Conservation (phyloP, 176 grass and related monocot genomes). For the Bromus sterilis region DNA sequence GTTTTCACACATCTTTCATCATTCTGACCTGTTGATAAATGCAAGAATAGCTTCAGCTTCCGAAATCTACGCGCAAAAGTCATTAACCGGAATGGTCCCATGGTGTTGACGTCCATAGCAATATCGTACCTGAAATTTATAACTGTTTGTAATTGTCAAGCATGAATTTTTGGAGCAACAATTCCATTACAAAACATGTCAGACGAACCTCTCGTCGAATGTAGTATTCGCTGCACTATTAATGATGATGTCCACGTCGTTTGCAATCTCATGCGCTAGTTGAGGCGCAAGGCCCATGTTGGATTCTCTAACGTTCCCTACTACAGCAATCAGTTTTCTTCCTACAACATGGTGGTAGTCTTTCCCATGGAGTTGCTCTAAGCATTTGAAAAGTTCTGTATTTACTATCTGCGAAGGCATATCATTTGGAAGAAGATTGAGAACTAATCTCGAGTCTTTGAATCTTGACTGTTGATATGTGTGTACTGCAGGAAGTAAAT, state of each 20-base stretch:
- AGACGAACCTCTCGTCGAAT: constrained; percentile 76
- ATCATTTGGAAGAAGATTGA: neutral
- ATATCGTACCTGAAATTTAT: constrained; percentile 64
- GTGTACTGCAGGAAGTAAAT: too few species aligned
- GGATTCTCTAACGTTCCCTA: constrained; percentile 57
- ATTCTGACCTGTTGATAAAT: constrained; percentile 80
- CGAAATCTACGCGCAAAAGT: constrained; percentile 63
- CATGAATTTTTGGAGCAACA: neutral
- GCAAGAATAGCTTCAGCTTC: constrained; percentile 71
- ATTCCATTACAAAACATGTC: neutral
- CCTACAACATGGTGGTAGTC: constrained; percentile 52
- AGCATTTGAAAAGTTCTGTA: constrained; percentile 53
- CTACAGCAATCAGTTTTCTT: constrained; percentile 58
- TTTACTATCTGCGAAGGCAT: constrained; percentile 53
- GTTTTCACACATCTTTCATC: neutral
- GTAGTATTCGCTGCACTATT: constrained; percentile 82
- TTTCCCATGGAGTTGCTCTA: constrained; percentile 62
- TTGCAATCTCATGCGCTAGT: constrained; percentile 40
- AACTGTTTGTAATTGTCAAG: neutral
- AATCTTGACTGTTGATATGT: too few species aligned
- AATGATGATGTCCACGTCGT: constrained; percentile 62
- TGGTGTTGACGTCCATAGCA: constrained; percentile 77
- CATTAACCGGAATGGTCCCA: constrained; percentile 79
- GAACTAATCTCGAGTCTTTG: too few species aligned
- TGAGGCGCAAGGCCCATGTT: constrained; percentile 58